Conservation (phyloP, 2,329 filamentous ascomycete genomes). For the Cryphonectria carpinicola region DNA sequence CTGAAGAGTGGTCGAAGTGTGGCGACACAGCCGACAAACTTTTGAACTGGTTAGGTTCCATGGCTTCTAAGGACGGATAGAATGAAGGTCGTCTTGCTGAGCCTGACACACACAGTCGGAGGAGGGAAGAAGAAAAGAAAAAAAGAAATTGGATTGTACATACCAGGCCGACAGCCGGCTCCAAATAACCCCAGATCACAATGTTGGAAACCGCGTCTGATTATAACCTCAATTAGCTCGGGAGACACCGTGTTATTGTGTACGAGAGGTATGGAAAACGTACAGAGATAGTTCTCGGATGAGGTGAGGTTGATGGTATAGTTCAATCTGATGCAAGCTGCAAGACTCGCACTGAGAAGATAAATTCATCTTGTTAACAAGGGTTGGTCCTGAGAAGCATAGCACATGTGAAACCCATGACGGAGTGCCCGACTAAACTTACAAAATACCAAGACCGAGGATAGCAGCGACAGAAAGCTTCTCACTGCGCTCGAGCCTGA, state of each 20-base stretch:
- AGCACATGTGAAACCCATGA: background rate
- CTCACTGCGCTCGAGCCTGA: constrained; percentile 26
- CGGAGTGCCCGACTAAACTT: background rate
- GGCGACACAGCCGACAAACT: constrained; percentile 26
- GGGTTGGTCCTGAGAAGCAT: background rate
- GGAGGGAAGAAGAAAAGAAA: background rate
- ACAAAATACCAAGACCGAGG: constrained; percentile 28
- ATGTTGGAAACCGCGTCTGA: constrained; percentile 23
- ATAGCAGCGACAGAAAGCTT: constrained; percentile 26
- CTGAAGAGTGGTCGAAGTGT: constrained; percentile 26
- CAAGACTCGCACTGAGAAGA: constrained; percentile 19
- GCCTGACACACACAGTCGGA: background rate
- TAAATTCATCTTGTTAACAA: constrained; percentile 1
- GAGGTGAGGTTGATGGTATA: constrained; percentile 26
- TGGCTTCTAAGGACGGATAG: background rate
- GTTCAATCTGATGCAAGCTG: constrained; percentile 27
- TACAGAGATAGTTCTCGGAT: constrained; percentile 23
- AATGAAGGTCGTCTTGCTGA: background rate
- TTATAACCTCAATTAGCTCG: background rate
- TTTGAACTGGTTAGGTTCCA: background rate
- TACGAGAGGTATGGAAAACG: background rate
- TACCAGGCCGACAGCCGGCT: constrained; percentile 25
- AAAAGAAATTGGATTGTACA: background rate
- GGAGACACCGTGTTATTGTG: background rate
- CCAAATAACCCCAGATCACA: constrained; percentile 27